Base-by-base conservation (phyloP, 1,284 basidiomycete species). In the Fomitopsis pinicola region DNA sequence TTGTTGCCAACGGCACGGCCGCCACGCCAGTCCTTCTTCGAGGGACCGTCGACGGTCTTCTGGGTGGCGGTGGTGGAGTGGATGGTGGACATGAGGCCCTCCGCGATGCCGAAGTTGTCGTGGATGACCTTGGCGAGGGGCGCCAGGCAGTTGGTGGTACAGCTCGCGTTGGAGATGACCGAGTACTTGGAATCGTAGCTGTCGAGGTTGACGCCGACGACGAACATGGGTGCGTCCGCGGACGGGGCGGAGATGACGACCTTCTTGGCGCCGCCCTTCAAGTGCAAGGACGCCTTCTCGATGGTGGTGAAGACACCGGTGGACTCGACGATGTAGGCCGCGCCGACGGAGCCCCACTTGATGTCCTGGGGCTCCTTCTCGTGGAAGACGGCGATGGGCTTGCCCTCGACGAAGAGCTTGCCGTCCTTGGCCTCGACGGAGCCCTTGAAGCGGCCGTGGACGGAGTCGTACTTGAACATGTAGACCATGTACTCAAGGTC, bases 391-490 rank as follows among this genome's bases (percentile, higher is more conserved):
- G 79, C 72, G 79, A 99, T 89, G 55, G 82, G 59, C 75, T 92
- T 89, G 78, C 90, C 91, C 73, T 95, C 83, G 76, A 99, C 88
- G 75, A 84, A 75, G 66, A 99, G 93, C 81, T 98, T 96, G 73
- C 92, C 93, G 73, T 95, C 91, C 82, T 92, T 91, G 76, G 82
- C 78, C 76, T 87, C 83, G 70, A 99, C 87, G 61, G 84, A 77
- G 66, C 96, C 97, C 76, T 94, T 89, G 89, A 92, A 99, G 77
- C 91, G 88, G 67, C 97, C 94, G 84, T 99, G 97, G 72, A 96
- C 95, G 65, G 95, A 95, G 79, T 98, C 97, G 78, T 91, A 98
- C 86, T 98, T 98, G 93, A 98, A 97, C 96, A 99, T 97, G 89
- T 99, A 98, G 76, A 94, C 89, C 94, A 97, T 96, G 87, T 97